These are phyloP conservation scores for Trametes pubescens DNA, from an alignment of 1,284 basidiomycete species.

Conservation along the genomic window DNA sequence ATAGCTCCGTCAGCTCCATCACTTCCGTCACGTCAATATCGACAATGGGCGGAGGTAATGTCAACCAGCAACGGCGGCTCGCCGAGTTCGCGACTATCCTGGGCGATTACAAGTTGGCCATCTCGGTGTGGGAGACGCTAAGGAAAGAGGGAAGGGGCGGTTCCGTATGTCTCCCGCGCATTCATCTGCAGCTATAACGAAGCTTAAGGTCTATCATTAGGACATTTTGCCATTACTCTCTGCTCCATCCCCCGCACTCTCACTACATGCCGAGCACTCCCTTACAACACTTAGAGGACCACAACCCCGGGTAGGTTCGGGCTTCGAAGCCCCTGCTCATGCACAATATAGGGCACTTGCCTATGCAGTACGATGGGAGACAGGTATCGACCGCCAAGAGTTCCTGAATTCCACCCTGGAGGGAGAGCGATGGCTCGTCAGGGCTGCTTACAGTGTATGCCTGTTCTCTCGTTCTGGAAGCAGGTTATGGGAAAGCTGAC, in stretches of 20 bases:
- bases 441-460: conserved; percentile 79
- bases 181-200: background rate
- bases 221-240: conserved; percentile 78
- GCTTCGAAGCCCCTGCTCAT: conserved; percentile 61
- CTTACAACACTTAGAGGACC: conserved; percentile 45
- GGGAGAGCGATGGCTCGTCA: conserved; percentile 83
- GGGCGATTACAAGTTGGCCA: conserved; percentile 89
- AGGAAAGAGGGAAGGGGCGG: conserved; percentile 84
- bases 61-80: conserved; percentile 82
- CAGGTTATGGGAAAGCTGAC: conserved; percentile 24
- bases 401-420: conserved; percentile 65
- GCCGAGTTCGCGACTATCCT: conserved; percentile 96
- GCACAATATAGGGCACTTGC: conserved; percentile 69
- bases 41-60: conserved; percentile 44
- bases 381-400: conserved; percentile 63
- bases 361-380: conserved; percentile 79
- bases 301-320: conserved; percentile 43
- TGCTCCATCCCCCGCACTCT: conserved; percentile 66
- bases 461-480: conserved; percentile 23
- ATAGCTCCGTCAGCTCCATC: conserved; percentile 45
- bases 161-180: conserved; percentile 57
- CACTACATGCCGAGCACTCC: conserved; percentile 67
- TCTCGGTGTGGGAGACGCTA: conserved; percentile 85
- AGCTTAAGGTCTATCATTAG: conserved; percentile 44
- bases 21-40: conserved; percentile 40